phyloP scores from a whole-genome alignment of 495 filamentous ascomycete genomes.

The Saxophila tyrrhenica region DNA sequence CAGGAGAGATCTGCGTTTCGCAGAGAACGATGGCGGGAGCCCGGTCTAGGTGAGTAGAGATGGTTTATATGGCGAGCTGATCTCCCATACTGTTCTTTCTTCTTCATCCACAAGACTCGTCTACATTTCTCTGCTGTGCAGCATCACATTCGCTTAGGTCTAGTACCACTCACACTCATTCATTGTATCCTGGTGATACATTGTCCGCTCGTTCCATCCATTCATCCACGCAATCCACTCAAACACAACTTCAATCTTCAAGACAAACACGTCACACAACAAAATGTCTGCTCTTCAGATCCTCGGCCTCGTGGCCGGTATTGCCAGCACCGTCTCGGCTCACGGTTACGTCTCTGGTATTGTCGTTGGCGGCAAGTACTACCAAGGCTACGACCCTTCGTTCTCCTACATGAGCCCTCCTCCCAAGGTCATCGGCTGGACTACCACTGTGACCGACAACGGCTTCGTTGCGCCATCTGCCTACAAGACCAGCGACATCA shows the following conservation, averaged over 20 bases:
- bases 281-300: slow-evolving; percentile 18
- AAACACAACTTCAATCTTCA: not conserved
- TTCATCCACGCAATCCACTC: not conserved
- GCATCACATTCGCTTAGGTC: slow-evolving; percentile 5
- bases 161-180: not conserved
- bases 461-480: slow-evolving; percentile 38
- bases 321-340: slow-evolving; percentile 38
- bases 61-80: not conserved
- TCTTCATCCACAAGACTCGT: not conserved
- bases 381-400: slow-evolving; percentile 10
- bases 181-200: slow-evolving; percentile 2
- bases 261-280: not conserved
- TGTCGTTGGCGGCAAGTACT: slow-evolving; percentile 46
- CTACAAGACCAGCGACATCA: slow-evolving; percentile 37
- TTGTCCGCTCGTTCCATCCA: not conserved
- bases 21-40: not conserved
- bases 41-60: not conserved
- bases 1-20: not conserved
- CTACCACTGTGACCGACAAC: slow-evolving; percentile 34
- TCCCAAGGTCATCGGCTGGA: slow-evolving; percentile 33
- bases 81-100: not conserved
- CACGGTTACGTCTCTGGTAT: slow-evolving; percentile 51
- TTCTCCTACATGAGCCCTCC: slow-evolving; percentile 23
- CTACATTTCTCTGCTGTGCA: not conserved
- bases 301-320: slow-evolving; percentile 36